These are phyloP conservation scores for Hortiboletus campestris DNA, from an alignment of 768 basidiomycete genomes.

Conservation along the genomic window DNA sequence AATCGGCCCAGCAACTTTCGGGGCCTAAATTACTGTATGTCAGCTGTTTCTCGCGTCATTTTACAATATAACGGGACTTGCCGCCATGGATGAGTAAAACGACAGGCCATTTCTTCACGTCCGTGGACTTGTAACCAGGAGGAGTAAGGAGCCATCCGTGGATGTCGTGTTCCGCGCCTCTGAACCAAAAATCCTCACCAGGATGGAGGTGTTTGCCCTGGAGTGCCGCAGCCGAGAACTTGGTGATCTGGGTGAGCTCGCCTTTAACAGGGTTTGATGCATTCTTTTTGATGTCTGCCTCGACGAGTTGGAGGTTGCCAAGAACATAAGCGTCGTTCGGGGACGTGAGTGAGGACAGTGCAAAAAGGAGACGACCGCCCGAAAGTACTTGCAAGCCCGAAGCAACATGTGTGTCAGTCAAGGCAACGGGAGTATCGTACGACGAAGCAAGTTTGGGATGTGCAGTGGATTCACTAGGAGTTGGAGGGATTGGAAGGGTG, in stretches of 20 bases:
- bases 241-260: slow-evolving; percentile 57
- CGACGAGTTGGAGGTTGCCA: slow-evolving; percentile 43
- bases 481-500: slow-evolving; percentile 62
- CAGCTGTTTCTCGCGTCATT: neutral
- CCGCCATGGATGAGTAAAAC: slow-evolving; percentile 83
- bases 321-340: slow-evolving; percentile 81
- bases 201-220: slow-evolving; percentile 53
- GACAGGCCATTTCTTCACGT: slow-evolving; percentile 74
- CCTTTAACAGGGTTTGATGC: slow-evolving; percentile 25
- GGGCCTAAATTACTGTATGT: slow-evolving; percentile 45
- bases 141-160: slow-evolving; percentile 89
- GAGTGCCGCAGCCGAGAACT: slow-evolving; percentile 57
- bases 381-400: slow-evolving; percentile 63
- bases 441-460: slow-evolving; percentile 42
- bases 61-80: slow-evolving; percentile 13
- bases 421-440: slow-evolving; percentile 51
- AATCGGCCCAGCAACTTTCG: slow-evolving; percentile 85
- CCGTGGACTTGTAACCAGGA: slow-evolving; percentile 63
- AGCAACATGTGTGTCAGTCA: slow-evolving; percentile 58
- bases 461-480: slow-evolving; percentile 52
- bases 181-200: slow-evolving; percentile 88
- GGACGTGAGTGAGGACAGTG: slow-evolving; percentile 67
- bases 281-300: slow-evolving; percentile 39
- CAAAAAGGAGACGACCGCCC: slow-evolving; percentile 64
- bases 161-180: slow-evolving; percentile 72